These are phyloP conservation scores for Papiliotrema flavescens DNA, from an alignment of 1,284 basidiomycete genomes.

Conservation along the genomic window DNA sequence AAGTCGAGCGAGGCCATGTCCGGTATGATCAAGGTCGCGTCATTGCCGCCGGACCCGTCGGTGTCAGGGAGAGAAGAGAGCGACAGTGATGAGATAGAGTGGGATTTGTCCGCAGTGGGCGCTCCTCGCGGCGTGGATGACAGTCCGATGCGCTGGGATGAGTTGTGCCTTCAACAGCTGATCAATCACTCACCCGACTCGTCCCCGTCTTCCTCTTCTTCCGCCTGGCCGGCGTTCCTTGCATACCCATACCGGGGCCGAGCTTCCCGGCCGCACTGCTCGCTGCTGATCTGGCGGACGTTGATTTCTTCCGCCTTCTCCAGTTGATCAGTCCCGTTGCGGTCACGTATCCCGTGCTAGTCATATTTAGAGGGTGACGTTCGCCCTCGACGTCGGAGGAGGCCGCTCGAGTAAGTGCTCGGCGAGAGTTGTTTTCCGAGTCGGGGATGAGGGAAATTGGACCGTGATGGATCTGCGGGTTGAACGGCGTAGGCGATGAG, in stretches of 20 bases:
- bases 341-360: constrained; percentile 1
- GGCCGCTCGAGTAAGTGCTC: not conserved
- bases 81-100: constrained; percentile 1
- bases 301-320: not conserved
- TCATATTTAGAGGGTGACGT: no score
- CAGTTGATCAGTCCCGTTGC: constrained; percentile 1
- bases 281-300: not conserved
- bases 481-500: not conserved
- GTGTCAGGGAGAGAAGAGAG: constrained; percentile 7
- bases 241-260: constrained; percentile 23
- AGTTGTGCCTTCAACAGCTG: not conserved
- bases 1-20: not conserved
- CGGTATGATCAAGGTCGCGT: not conserved
- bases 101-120: not conserved
- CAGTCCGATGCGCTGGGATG: constrained; percentile 6
- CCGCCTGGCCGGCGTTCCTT: constrained; percentile 17
- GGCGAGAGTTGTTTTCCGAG: not conserved
- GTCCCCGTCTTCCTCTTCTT: constrained; percentile 1
- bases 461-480: not conserved
- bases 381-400: not conserved
- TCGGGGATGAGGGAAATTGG: no score
- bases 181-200: not conserved
- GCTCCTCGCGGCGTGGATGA: constrained; percentile 6
- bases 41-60: not conserved
- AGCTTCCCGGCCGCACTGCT: not conserved